A percentile compares a stretch with the other conserved stretches of the same genome.
These are phyloP conservation scores for Talaromyces adpressus DNA, from an alignment of 495 filamentous ascomycete genomes.

Conservation along the genomic window DNA sequence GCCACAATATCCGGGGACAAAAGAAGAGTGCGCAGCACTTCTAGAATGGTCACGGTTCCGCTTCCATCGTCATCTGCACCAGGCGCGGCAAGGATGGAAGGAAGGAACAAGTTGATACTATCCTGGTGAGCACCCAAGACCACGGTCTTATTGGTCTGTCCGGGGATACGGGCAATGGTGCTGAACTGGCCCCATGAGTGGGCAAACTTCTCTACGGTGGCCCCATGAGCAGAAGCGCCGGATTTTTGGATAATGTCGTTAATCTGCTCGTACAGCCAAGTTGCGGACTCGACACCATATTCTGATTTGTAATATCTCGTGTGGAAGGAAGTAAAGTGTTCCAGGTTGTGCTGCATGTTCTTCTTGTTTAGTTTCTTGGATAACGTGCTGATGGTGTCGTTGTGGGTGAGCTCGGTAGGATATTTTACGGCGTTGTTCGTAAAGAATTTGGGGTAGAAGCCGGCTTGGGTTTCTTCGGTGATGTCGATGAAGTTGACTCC, in stretches of 20 bases:
- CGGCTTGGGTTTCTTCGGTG: constrained; percentile 51
- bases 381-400: constrained; percentile 60
- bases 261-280: constrained; percentile 80
- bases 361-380: constrained; percentile 61
- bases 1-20: constrained; percentile 41
- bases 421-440: constrained; percentile 40
- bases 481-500: constrained; percentile 94
- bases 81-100: constrained; percentile 69
- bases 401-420: constrained; percentile 59
- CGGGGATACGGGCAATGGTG: constrained; percentile 89
- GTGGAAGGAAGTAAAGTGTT: constrained; percentile 72
- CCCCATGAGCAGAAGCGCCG: constrained; percentile 61
- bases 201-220: constrained; percentile 62
- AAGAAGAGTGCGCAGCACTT: constrained; percentile 60
- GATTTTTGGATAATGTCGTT: constrained; percentile 59
- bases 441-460: constrained; percentile 22
- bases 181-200: constrained; percentile 89
- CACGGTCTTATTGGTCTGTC: constrained; percentile 75
- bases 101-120: constrained; percentile 86
- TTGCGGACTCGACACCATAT: constrained; percentile 78
- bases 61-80: constrained; percentile 73
- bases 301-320: constrained; percentile 88
- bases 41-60: constrained; percentile 73
- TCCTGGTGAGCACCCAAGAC: constrained; percentile 72
- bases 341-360: constrained; percentile 71